Conservation (phyloP, 1,284 basidiomycete species). For the Fomitopsis palustris region DNA sequence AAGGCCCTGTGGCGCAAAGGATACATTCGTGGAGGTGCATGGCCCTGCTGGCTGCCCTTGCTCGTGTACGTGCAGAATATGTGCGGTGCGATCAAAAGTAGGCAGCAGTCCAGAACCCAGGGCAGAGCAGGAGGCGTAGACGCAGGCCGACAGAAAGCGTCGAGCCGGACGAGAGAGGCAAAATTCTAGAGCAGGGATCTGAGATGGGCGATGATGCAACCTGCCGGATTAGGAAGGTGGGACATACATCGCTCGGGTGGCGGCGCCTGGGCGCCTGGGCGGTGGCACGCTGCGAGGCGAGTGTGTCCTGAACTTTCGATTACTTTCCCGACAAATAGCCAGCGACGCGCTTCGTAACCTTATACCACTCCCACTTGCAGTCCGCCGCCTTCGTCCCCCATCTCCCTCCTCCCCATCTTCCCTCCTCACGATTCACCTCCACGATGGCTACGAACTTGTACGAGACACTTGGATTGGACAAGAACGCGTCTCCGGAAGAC, state of each 20-base stretch:
- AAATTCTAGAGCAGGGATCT: neutral
- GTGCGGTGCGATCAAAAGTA: neutral
- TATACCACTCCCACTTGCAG: neutral
- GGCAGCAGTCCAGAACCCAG: no score
- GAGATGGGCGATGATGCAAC: neutral
- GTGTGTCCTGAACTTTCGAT: slow-evolving; percentile 5
- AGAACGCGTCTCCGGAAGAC: slow-evolving; percentile 40
- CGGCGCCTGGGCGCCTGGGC: neutral
- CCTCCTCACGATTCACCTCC: slow-evolving; percentile 19
- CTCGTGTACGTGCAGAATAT: neutral
- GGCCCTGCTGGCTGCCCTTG: neutral
- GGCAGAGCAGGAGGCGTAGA: no score
- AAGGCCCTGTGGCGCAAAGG: slow-evolving; percentile 57
- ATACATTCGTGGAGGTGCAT: slow-evolving; percentile 70
- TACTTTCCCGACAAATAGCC: neutral
- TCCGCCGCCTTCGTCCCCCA: neutral
- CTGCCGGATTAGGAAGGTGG: neutral
- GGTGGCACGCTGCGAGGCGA: neutral
- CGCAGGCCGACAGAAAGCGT: no score
- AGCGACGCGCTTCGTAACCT: neutral
- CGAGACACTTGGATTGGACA: slow-evolving; percentile 37
- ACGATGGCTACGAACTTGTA: slow-evolving; percentile 60
- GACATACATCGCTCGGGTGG: neutral
- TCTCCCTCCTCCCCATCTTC: no score
- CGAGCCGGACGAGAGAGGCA: neutral